Conservation (phyloP, 257 asterid species). For the Ligustrum vulgare region DNA sequence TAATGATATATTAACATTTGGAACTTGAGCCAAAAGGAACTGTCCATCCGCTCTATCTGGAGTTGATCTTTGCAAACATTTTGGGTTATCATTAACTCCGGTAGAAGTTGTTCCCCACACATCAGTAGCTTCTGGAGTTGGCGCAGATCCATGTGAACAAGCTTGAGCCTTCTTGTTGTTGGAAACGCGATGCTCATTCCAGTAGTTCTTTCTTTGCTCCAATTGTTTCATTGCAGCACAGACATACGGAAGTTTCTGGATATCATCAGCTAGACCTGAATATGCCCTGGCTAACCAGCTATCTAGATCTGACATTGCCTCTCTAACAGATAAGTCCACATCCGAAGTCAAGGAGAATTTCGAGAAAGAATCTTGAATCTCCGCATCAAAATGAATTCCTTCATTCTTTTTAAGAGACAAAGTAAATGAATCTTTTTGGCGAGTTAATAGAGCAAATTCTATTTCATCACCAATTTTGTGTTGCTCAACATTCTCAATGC, state of each 20-base stretch:
- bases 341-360: constrained; percentile 89
- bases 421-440: constrained; percentile 64
- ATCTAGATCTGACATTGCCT: constrained; percentile 82
- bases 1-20: constrained; percentile 29
- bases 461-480: constrained; percentile 56
- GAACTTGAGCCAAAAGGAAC: constrained; percentile 35
- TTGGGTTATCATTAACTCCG: constrained; percentile 27
- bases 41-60: constrained; percentile 31
- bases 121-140: constrained; percentile 24
- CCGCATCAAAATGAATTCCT: constrained; percentile 35
- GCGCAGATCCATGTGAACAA: constrained; percentile 39
- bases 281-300: constrained; percentile 93
- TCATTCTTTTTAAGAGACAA: constrained; percentile 57
- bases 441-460: constrained; percentile 72
- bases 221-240: constrained; percentile 83
- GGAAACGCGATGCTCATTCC: constrained; percentile 61
- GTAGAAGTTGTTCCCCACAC: constrained; percentile 23
- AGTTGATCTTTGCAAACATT: constrained; percentile 33
- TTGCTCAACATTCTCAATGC: constrained; percentile 68
- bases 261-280: constrained; percentile 92
- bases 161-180: constrained; percentile 28
- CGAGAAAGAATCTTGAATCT: constrained; percentile 59
- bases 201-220: constrained; percentile 68
- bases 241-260: constrained; percentile 88
- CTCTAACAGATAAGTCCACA: constrained; percentile 77